Evolutionary conservation across 2,329 filamentous ascomycete species (phyloP), one percentile per base, ranked within the genome.

Genomic region (Huntiella abstrusa): DNA sequence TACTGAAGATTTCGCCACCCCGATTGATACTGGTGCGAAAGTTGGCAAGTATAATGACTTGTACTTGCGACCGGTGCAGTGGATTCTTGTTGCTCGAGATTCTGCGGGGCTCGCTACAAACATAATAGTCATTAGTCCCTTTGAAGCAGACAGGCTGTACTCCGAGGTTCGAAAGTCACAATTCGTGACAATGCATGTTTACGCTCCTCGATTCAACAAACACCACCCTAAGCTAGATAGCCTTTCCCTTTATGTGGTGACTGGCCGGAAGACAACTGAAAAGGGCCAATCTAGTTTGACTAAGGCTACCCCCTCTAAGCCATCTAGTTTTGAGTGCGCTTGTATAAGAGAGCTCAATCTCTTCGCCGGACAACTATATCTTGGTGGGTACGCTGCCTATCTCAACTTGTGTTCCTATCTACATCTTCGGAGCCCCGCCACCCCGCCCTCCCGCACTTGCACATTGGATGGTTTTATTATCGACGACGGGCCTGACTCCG

Each of bases 311-410:
- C 3, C 6, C 7, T 7, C 6, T 8, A 28, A 28, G 7, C 22
- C 22, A 28, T 28, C 22, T n/a, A 10, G 11, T 33, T 8, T 10
- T 28, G 8, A 40, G 32, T 4, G 19, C 16, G n/a, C 22, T 3
- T 54, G 70, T 0, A 56, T 60, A 0, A 58, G 63, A 0, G 63
- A 73, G 47, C 63, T 84, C 0, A 78, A 80, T 38, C 58, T 84
- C 0, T 83, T 85, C 46, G 64, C 80, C 0, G 80, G 80, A 0
- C 75, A 80, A 46, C 62, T 83, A 0, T 84, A 83, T 52, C 61
- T 83, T 7, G 57, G 55, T 0, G 66, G 63, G 0, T 71, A 65
- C 38, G 48, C 59, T 0, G 69, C 80, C 45, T 85, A 83, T 51
- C 51, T 56, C 0, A 55, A 60, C 1, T 54, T 69, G 0, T 78